Evolutionary conservation across 176 grass and related monocot species (phyloP), one percentile per base, ranked within the genome.

Genomic region (Carex parvula): DNA sequence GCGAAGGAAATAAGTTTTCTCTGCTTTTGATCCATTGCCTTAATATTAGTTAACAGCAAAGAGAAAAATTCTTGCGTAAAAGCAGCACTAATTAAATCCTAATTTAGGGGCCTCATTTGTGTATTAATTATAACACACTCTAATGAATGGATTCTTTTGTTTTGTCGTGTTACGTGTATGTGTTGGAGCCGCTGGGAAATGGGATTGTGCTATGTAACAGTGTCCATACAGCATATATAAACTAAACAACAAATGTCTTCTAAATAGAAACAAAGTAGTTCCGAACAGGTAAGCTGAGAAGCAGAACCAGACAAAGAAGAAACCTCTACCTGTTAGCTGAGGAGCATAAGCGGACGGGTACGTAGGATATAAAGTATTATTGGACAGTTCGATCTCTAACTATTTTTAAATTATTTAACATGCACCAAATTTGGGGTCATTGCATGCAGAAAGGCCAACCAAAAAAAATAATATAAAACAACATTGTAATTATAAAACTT

Each of bases 381-480:
- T 64, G 42, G 17, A 64, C 59, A 64, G 17, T 22, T 64, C 37
- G 0, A 39, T 39, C n/a, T 60, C 15, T n/a, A 13, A 14, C 8
- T 10, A 13, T 77, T 39, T 22, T 26, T 48, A 48, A 24, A 48
- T 65, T 82, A 33, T 81, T 41, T 66, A 5, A 7, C 18, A 9
- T 46, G 58, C 5, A 82, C 44, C 33, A 82, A 82, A 48, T 26
- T 41, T 53, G 80, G 77, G 37, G 39, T 64, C 37, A 8, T 53
- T 82, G 80, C 59, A 64, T 48, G 62, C 20, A 61, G 13, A 82
- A 82, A 82, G n/a, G 60, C 60, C 37, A 82, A 82, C 80, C 2
- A 3, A 26, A 50, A 65, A 1, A 29, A 39, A 18, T n/a, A n/a
- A n/a, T 10, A 12, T 64, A 37, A 82, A 82, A 65, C 53, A 74